phyloP scores from a whole-genome alignment of 371 early-diverging fungal species.

The Mucor racemosus region DNA sequence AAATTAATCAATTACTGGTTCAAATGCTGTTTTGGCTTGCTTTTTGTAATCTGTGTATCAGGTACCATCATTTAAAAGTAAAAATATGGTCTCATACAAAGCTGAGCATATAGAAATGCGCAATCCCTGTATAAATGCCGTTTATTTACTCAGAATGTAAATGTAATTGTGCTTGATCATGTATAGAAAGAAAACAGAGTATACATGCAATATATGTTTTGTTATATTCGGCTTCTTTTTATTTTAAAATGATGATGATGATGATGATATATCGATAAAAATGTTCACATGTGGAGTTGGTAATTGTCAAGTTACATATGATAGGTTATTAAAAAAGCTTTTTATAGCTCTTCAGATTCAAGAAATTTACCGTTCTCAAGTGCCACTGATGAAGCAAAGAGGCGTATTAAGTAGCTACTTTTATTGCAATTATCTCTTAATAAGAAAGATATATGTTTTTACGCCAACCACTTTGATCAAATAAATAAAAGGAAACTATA shows the following conservation, averaged over 20 bases:
- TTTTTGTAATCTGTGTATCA: not conserved
- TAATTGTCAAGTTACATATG: not conserved
- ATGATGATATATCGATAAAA: not conserved
- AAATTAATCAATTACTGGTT: conserved; percentile 1
- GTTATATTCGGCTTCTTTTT: not conserved
- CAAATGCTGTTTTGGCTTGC: not conserved
- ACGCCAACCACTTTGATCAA: not conserved
- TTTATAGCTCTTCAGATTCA: not conserved
- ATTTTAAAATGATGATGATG: not conserved
- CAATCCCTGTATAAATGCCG: no score
- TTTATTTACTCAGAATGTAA: no score
- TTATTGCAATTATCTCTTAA: not conserved
- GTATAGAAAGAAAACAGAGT: not conserved
- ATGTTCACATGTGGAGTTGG: not conserved
- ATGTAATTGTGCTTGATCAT: not conserved
- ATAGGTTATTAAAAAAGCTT: no score
- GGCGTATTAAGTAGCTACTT: not conserved
- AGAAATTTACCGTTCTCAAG: conserved; percentile 1
- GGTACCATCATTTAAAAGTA: not conserved
- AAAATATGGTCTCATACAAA: not conserved
- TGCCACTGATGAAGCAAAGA: not conserved
- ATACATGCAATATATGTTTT: not conserved
- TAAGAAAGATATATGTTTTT: not conserved
- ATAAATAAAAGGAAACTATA: not conserved
- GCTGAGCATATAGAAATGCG: not conserved